Percentiles rank a stretch among this genome's conserved stretches.
phyloP scores from a whole-genome alignment of 768 basidiomycete genomes.

The Wakefieldia striispora region DNA sequence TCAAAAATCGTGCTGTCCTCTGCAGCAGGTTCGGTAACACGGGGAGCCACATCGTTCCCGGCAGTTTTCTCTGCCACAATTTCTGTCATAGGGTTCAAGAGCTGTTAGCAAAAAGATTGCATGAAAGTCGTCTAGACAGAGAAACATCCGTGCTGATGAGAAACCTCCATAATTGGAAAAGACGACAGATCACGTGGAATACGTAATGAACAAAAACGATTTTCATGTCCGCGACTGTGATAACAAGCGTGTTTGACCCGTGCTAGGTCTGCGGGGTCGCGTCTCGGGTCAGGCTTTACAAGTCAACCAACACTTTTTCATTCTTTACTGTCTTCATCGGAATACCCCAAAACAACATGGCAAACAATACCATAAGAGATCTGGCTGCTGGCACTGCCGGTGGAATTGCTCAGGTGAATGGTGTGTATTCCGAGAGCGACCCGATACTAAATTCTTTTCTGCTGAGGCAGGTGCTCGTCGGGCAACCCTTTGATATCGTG shows the following conservation, averaged over 20 bases:
- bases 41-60: constrained; percentile 1
- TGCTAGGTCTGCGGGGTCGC: not conserved
- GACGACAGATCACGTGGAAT: constrained; percentile 12
- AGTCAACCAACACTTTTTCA: not conserved
- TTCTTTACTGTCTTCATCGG: not conserved
- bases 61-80: constrained; percentile 4
- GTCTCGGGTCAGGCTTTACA: not conserved
- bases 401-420: constrained; percentile 76
- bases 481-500: constrained; percentile 95
- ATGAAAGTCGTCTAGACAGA: too few relatives aligned
- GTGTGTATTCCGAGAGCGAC: not conserved
- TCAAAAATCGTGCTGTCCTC: constrained; percentile 38
- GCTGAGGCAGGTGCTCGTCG: constrained; percentile 68
- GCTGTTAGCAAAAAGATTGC: constrained; percentile 2
- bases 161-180: constrained; percentile 9
- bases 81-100: constrained; percentile 13
- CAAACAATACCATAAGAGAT: constrained; percentile 73
- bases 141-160: not conserved
- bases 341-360: constrained; percentile 24
- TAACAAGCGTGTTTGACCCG: constrained; percentile 5
- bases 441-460: constrained; percentile 4
- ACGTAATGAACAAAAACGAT: constrained; percentile 1
- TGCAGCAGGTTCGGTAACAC: not conserved
- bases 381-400: constrained; percentile 88
- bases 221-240: constrained; percentile 25